phyloP scores from a whole-genome alignment of 164 flowering plant species.

The Vitis riparia region DNA sequence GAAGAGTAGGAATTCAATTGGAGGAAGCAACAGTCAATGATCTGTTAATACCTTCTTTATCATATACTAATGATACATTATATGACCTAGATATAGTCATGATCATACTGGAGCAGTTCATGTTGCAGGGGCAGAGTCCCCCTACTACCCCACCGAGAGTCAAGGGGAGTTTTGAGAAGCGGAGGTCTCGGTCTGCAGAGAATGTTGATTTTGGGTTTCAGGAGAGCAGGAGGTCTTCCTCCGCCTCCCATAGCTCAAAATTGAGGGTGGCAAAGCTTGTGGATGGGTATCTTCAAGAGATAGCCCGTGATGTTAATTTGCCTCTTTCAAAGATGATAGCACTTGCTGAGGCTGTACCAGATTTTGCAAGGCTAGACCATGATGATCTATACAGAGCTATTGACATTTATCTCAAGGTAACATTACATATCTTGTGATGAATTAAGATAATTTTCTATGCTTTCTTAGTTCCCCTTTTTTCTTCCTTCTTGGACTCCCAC shows the following conservation, averaged over 20 bases:
- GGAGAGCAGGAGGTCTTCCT: conserved; percentile 81
- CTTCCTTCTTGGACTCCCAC: background rate
- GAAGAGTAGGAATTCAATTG: conserved; percentile 74
- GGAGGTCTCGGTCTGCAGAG: conserved; percentile 86
- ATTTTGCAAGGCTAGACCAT: conserved; percentile 83
- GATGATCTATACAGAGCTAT: conserved; percentile 93
- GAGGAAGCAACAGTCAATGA: conserved; percentile 84
- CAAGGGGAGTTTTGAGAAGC: conserved; percentile 49
- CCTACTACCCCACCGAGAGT: conserved; percentile 72
- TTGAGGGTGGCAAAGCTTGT: conserved; percentile 88
- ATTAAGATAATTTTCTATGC: background rate
- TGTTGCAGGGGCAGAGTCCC: conserved; percentile 84
- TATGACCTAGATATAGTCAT: conserved; percentile 80
- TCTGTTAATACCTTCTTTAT: conserved; percentile 69
- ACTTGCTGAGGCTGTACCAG: conserved; percentile 78
- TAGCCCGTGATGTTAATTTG: conserved; percentile 70
- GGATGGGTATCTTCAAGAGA: conserved; percentile 79
- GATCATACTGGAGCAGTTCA: conserved; percentile 79
- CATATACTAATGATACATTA: conserved; percentile 34
- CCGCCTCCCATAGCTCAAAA: conserved; percentile 85
- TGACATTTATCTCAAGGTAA: conserved; percentile 94
- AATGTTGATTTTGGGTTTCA: conserved; percentile 67
- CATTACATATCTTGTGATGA: background rate
- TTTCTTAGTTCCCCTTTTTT: background rate
- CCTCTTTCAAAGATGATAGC: conserved; percentile 69